phyloP scores from a whole-genome alignment of 176 grass and related monocot genomes.

The Bromus sterilis region DNA sequence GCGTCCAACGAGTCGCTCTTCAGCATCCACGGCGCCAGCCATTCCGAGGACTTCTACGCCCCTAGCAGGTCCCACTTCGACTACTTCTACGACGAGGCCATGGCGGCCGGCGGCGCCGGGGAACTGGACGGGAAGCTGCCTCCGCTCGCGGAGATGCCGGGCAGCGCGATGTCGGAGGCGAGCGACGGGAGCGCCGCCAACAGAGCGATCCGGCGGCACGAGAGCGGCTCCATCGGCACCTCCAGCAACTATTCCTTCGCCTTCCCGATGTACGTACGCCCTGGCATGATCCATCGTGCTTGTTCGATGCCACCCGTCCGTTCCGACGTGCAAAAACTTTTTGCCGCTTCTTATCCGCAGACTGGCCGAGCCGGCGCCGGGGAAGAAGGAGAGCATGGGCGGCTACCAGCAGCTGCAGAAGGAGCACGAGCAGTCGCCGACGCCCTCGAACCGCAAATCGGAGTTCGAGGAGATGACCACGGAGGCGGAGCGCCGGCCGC shows the following conservation, averaged over 20 bases:
- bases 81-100: constrained; percentile 38
- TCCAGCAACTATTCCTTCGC: constrained; percentile 68
- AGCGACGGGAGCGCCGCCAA: background rate
- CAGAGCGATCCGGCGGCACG: background rate
- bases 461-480: constrained; percentile 42
- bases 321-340: background rate
- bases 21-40: constrained; percentile 51
- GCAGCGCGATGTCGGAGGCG: constrained; percentile 15
- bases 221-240: constrained; percentile 42
- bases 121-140: constrained; percentile 1
- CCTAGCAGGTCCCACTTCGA: constrained; percentile 43
- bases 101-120: background rate
- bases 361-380: constrained; percentile 30
- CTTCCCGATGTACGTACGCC: constrained; percentile 66
- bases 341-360: background rate
- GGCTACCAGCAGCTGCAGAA: constrained; percentile 28
- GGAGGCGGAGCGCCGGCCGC: constrained; percentile 27
- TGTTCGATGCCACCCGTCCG: background rate
- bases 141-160: constrained; percentile 12
- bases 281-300: background rate
- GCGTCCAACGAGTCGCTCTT: constrained; percentile 72
- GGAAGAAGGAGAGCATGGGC: constrained; percentile 22
- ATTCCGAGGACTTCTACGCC: constrained; percentile 32
- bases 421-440: background rate
- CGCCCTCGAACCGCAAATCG: background rate